These are phyloP conservation scores for Candida odintsovae DNA, from an alignment of 805 yeast genomes.

Conservation along the genomic window DNA sequence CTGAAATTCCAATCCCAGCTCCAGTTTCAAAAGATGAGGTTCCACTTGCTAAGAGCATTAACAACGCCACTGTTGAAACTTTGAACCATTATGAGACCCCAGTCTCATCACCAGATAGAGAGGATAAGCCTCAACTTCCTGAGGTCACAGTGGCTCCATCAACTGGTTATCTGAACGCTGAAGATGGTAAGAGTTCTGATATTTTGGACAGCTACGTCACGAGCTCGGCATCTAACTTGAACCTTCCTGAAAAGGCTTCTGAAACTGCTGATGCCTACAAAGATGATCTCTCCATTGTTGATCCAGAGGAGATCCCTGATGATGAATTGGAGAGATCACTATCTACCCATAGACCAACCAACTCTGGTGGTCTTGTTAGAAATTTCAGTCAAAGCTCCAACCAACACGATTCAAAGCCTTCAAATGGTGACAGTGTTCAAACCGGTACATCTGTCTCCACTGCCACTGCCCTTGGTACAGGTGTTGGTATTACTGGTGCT, in stretches of 20 bases:
- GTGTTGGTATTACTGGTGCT: conserved; percentile 7
- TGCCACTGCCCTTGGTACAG: conserved; percentile 6
- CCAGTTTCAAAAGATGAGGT: conserved; percentile 8
- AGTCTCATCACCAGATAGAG: conserved; percentile 4
- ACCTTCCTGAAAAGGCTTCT: not conserved
- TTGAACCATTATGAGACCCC: conserved; percentile 6
- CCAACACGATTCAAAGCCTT: not conserved
- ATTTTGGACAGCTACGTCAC: conserved; percentile 24
- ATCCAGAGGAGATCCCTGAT: not conserved
- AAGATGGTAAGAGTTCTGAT: conserved; percentile 20
- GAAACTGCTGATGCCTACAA: not conserved
- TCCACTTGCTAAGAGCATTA: not conserved
- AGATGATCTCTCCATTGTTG: not conserved
- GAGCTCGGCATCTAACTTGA: conserved; percentile 12
- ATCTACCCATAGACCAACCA: not conserved
- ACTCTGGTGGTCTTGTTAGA: not conserved
- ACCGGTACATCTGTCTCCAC: conserved; percentile 3
- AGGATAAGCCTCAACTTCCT: not conserved
- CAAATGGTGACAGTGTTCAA: not conserved
- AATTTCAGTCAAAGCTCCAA: not conserved
- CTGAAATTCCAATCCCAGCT: conserved; percentile 17
- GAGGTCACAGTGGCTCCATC: not conserved
- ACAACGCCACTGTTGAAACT: not conserved
- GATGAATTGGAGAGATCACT: conserved; percentile 1
- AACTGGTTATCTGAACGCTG: conserved; percentile 4